Evolutionary conservation across 1,139 yeast species (phyloP).

Genomic region (Meyerozyma carpophila): DNA sequence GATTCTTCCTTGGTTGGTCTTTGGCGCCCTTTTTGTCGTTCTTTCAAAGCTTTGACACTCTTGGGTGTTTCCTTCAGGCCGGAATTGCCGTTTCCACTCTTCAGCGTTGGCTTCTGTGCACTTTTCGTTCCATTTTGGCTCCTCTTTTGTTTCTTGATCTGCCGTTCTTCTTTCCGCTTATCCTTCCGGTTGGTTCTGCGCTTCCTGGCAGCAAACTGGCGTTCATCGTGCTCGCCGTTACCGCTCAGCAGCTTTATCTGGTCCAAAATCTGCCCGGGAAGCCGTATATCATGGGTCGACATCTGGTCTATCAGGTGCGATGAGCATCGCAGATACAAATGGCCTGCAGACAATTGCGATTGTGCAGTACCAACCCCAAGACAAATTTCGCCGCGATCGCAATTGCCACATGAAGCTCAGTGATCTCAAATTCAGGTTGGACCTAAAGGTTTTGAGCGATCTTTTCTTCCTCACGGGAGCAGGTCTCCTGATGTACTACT

Average conservation of each 20-base stretch:
- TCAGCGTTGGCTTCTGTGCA: background rate
- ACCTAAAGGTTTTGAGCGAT: conserved; percentile 56
- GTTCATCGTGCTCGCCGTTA: conserved; percentile 34
- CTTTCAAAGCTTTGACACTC: no score
- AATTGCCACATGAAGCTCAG: background rate
- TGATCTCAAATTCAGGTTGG: conserved; percentile 34
- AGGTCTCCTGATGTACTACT: conserved; percentile 72
- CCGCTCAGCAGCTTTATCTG: conserved; percentile 45
- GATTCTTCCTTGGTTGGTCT: no score
- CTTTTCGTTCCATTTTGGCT: conserved; percentile 1
- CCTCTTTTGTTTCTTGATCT: background rate
- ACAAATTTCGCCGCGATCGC: background rate
- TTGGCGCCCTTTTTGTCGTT: no score
- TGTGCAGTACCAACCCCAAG: background rate
- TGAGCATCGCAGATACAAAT: background rate
- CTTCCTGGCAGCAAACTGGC: conserved; percentile 6
- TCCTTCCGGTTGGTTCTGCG: conserved; percentile 13
- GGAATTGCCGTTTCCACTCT: conserved; percentile 4
- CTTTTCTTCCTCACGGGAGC: conserved; percentile 75
- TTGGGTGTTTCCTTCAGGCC: background rate
- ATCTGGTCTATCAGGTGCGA: background rate
- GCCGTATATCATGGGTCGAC: conserved; percentile 43
- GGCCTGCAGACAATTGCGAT: background rate
- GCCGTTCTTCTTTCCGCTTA: conserved; percentile 20
- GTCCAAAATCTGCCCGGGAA: conserved; percentile 66